Percentiles rank a stretch among this genome's conserved stretches.
Evolutionary conservation across 805 yeast species (phyloP).

Genomic region (Starmerella gropengiesseri): DNA sequence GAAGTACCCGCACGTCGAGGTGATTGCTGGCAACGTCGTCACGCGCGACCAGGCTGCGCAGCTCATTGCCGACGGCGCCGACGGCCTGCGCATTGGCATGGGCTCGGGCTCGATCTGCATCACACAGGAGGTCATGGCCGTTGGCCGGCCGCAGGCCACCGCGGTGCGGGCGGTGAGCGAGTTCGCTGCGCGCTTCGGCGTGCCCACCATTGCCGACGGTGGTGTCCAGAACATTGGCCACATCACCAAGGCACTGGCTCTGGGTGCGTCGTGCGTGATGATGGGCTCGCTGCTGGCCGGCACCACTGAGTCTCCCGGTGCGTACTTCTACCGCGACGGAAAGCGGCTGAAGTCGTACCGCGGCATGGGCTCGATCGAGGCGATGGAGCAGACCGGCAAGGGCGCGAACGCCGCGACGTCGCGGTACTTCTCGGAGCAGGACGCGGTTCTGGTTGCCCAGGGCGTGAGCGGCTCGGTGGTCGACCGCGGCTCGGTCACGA

Average conservation of each 20-base stretch:
- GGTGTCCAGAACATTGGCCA: constrained; percentile 99
- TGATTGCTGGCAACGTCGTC: constrained; percentile 96
- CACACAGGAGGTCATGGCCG: constrained; percentile 99
- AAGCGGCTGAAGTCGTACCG: constrained; percentile 93
- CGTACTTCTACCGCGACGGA: constrained; percentile 95
- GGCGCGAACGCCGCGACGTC: constrained; percentile 96
- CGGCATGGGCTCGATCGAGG: constrained; percentile 99
- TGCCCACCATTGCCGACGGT: constrained; percentile 98
- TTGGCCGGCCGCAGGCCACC: constrained; percentile 99
- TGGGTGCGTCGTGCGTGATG: constrained; percentile 97
- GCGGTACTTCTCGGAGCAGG: constrained; percentile 93
- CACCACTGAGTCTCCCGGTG: constrained; percentile 97
- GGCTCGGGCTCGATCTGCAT: constrained; percentile 99
- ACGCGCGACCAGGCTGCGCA: constrained; percentile 98
- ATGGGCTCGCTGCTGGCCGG: constrained; percentile 99
- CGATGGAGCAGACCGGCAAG: constrained; percentile 83
- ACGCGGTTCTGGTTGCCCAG: constrained; percentile 93
- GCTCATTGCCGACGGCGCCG: constrained; percentile 91
- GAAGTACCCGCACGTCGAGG: constrained; percentile 67
- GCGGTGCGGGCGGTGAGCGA: constrained; percentile 92
- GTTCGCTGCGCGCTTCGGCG: constrained; percentile 91
- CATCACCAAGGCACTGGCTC: constrained; percentile 88
- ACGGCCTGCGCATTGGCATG: constrained; percentile 98
- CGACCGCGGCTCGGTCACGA: constrained; percentile 90
- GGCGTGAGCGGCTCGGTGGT: constrained; percentile 97